These are phyloP conservation scores for Russula emetica DNA, from an alignment of 768 basidiomycete species.

Conservation along the genomic window DNA sequence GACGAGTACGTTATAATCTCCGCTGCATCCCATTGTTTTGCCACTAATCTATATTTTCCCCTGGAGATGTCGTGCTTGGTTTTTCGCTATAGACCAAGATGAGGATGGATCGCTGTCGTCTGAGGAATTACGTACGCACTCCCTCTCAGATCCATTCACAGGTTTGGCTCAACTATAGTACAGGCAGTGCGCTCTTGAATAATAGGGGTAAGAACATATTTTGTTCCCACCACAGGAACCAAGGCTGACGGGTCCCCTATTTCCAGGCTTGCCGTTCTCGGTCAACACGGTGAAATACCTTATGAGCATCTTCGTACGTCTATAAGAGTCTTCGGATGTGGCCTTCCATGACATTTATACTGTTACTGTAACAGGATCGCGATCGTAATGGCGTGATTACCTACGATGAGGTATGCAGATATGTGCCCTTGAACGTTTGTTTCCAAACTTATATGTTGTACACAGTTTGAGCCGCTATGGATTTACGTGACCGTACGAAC, in stretches of 20 bases:
- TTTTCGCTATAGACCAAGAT: slow-evolving; percentile 15
- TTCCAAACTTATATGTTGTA: background rate
- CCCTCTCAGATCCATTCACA: background rate
- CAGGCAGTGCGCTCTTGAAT: slow-evolving; percentile 14
- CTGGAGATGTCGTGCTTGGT: slow-evolving; percentile 6
- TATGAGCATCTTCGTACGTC: slow-evolving; percentile 17
- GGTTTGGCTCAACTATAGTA: background rate
- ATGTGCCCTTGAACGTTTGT: background rate
- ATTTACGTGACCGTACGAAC: slow-evolving; percentile 6
- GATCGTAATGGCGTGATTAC: slow-evolving; percentile 10
- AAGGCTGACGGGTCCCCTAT: background rate
- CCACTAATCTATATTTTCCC: background rate
- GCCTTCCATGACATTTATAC: background rate
- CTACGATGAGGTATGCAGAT: slow-evolving; percentile 9
- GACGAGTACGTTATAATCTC: background rate
- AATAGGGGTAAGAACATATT: background rate
- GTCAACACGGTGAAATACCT: slow-evolving; percentile 8
- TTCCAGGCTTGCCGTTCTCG: slow-evolving; percentile 12
- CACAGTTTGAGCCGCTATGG: slow-evolving; percentile 17
- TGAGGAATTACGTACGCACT: slow-evolving; percentile 12
- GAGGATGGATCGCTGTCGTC: slow-evolving; percentile 8
- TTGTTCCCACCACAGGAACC: background rate
- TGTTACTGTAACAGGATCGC: slow-evolving; percentile 3
- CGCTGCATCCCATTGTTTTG: background rate
- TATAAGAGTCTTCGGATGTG: background rate